Evolutionary conservation across 371 early-diverging fungal genomes (phyloP), one percentile per base, ranked within the genome.

Genomic region (Smittium culicis): DNA sequence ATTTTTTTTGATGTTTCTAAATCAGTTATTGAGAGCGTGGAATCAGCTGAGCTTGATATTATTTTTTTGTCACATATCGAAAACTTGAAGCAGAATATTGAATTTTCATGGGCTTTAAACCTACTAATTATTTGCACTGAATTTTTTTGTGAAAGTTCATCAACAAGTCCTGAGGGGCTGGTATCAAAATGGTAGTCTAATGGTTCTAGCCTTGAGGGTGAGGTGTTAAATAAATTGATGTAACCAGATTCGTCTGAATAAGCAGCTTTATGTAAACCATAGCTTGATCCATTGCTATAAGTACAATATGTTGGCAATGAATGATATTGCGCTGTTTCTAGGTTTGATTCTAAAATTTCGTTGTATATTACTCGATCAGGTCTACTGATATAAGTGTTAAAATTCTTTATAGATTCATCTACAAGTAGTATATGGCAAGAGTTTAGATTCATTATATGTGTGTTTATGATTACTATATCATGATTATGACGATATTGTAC

Each of bases 11-110:
- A 80, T 2, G 86, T 72, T 32, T 81, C 83, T 0, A 91, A 77
- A 76, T 98, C 96, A 94, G 94, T 96, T 54, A 95, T 79, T 77
- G 92, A 90, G 64, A 84, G 85, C 24, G 92, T 92, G 66, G 78
- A 80, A 73, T 98, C 98, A 8, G 86, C 92, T 28, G 95, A 91
- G 1, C 88, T 86, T 16, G 96, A 86, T 67, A 94, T 69, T 25
- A 94, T 33, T 59, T 84, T 83, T n/a, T 72, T 80, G 54, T 85
- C 82, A 69, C 92, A 91, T 27, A 86, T 82, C 32, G 84, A 85
- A 94, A 94, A 97, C 3, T 87, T 81, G 16, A 90, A 71, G 27
- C 91, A 85, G 70, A 86, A 92, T 61, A 94, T 82, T 55, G 88
- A 80, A 65, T 93, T 94, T 0, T 79, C 82, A 70, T 97, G 98